A percentile compares a stretch with the other conserved stretches of the same genome.
These are phyloP conservation scores for Helenozyma rhizophorensis DNA, from an alignment of 805 yeast species.

Conservation along the genomic window DNA sequence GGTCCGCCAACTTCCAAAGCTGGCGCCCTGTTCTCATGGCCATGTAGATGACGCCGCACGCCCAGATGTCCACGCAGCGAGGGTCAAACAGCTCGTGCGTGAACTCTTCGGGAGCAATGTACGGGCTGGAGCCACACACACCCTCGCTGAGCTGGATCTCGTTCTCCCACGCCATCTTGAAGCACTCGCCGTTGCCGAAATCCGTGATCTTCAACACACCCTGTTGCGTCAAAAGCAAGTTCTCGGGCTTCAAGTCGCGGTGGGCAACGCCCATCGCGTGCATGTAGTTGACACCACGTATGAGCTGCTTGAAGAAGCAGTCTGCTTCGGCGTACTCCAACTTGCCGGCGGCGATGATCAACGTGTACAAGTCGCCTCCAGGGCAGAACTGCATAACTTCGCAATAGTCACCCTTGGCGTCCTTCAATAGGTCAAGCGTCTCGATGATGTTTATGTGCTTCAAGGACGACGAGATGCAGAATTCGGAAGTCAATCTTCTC, in stretches of 20 bases:
- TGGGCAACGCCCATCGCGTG: constrained; percentile 89
- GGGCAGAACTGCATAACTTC: constrained; percentile 84
- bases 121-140: constrained; percentile 81
- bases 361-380: constrained; percentile 76
- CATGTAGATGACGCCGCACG: constrained; percentile 89
- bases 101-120: constrained; percentile 88
- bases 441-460: constrained; percentile 74
- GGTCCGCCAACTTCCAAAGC: constrained; percentile 79
- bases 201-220: constrained; percentile 82
- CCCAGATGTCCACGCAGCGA: constrained; percentile 82
- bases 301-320: constrained; percentile 82
- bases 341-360: constrained; percentile 72
- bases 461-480: constrained; percentile 73
- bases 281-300: constrained; percentile 82
- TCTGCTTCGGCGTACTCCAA: constrained; percentile 81
- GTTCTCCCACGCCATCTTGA: constrained; percentile 80
- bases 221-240: constrained; percentile 63
- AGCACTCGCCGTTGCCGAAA: constrained; percentile 82
- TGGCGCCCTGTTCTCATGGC: constrained; percentile 95
- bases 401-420: constrained; percentile 77
- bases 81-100: constrained; percentile 67
- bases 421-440: constrained; percentile 72
- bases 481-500: constrained; percentile 73
- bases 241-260: constrained; percentile 87
- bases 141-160: constrained; percentile 69